These are phyloP conservation scores for Schwanniomyces pseudopolymorphus DNA, from an alignment of 805 yeast genomes.

Conservation along the genomic window DNA sequence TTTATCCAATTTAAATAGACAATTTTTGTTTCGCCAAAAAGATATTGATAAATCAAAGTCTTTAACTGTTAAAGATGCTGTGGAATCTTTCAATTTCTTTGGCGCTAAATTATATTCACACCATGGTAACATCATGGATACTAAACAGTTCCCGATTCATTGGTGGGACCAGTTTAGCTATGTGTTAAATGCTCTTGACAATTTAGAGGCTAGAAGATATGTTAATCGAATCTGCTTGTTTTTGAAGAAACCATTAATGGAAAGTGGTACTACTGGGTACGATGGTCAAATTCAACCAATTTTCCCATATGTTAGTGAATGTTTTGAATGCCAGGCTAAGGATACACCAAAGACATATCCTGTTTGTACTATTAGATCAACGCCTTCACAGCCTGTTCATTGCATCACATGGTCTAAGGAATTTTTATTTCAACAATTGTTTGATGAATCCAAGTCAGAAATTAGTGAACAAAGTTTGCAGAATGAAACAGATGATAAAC, in stretches of 20 bases:
- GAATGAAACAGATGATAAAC: conserved; percentile 60
- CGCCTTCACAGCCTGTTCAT: conserved; percentile 95
- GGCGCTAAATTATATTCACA: conserved; percentile 68
- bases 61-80: conserved; percentile 80
- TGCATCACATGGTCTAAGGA: conserved; percentile 98
- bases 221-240: conserved; percentile 83
- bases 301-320: conserved; percentile 76
- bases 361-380: conserved; percentile 93
- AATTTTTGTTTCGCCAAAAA: conserved; percentile 82
- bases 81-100: conserved; percentile 62
- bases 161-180: conserved; percentile 77
- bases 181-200: conserved; percentile 91
- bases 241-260: conserved; percentile 74
- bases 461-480: conserved; percentile 13
- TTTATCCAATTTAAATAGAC: conserved; percentile 87
- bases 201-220: conserved; percentile 88
- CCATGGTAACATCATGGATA: conserved; percentile 86
- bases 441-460: conserved; percentile 47
- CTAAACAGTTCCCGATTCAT: conserved; percentile 60
- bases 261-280: conserved; percentile 93
- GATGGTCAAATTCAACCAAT: conserved; percentile 95
- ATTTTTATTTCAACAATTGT: conserved; percentile 79
- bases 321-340: conserved; percentile 88
- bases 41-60: conserved; percentile 91
- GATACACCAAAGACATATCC: conserved; percentile 90